These are phyloP conservation scores for Stentor coeruleus DNA, from an alignment of 73 alveolate species.

Conservation along the genomic window DNA sequence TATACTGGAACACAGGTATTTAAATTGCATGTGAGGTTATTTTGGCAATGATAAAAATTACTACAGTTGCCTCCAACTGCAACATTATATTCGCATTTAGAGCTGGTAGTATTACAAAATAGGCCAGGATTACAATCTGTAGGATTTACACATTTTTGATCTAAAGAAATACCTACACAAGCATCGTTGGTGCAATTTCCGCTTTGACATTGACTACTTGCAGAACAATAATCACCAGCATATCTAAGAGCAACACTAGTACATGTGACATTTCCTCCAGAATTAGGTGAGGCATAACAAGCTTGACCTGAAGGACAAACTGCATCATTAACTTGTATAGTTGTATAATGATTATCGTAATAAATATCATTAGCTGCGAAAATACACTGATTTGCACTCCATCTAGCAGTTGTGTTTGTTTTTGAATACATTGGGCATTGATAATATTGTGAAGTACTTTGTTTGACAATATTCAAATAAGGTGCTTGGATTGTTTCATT, in stretches of 20 bases:
- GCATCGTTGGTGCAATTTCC: background rate
- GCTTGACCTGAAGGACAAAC: background rate
- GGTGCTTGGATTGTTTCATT: background rate
- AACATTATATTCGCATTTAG: background rate
- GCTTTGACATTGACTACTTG: background rate
- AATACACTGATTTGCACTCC: background rate
- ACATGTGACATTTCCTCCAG: background rate
- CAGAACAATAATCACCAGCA: background rate
- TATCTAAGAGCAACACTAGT: background rate
- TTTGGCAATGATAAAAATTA: background rate
- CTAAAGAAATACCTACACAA: background rate
- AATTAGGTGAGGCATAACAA: background rate
- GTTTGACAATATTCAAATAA: background rate
- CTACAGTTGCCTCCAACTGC: background rate
- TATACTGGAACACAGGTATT: background rate
- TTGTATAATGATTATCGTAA: background rate
- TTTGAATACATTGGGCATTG: background rate
- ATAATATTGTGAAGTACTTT: no score
- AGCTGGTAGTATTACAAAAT: background rate
- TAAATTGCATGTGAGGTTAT: background rate
- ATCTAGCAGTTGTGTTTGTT: background rate
- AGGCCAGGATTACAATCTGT: background rate
- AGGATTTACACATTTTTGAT: background rate
- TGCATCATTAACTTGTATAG: constrained; percentile 2
- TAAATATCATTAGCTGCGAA: background rate